phyloP scores from a whole-genome alignment of 176 grass and related monocot genomes.

The sorghum (Sorghum bicolor) region Sorghum_bicolor_NCBIv3 NC_012872.2:4280501-4281000 shows the following conservation, averaged over 20 bases:
- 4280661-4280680: background rate
- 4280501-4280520: background rate
- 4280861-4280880: too few species aligned
- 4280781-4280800: too few species aligned
- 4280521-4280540: background rate
- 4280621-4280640: constrained; percentile 70
- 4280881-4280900: too few species aligned
- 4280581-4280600: constrained; percentile 49
- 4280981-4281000: background rate
- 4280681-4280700: background rate
- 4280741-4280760: too few species aligned
- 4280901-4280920: too few species aligned
- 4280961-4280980: background rate
- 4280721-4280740: too few species aligned
- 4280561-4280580: constrained; percentile 45
- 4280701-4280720: too few species aligned
- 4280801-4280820: too few species aligned
- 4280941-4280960: background rate
- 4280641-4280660: constrained; percentile 48
- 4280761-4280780: too few species aligned
- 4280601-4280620: constrained; percentile 66
- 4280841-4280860: too few species aligned
- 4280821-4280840: too few species aligned
- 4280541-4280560: constrained; percentile 2
- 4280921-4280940: background rate